Evolutionary conservation across 495 filamentous ascomycete species (phyloP).

Genomic region (Penicillium goetzii): DNA sequence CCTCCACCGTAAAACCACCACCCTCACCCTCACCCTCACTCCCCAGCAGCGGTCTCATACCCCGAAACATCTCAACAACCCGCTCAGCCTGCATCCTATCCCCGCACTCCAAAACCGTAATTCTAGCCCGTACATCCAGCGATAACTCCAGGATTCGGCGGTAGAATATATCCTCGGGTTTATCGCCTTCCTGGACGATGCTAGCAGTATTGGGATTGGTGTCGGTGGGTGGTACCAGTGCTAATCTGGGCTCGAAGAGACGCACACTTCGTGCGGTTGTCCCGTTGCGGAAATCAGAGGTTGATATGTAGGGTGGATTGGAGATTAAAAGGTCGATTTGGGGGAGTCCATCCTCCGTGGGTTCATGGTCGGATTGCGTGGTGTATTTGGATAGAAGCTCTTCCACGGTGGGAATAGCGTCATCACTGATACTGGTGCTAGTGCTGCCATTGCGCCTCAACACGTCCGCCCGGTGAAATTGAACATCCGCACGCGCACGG

Average conservation of each 20-base stretch:
- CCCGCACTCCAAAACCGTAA: constrained; percentile 47
- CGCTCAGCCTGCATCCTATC: constrained; percentile 39
- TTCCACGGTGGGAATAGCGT: constrained; percentile 15
- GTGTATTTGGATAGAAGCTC: constrained; percentile 17
- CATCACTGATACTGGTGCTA: neutral
- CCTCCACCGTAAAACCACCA: constrained; percentile 1
- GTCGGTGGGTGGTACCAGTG: constrained; percentile 67
- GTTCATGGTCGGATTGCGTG: neutral
- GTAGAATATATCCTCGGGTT: constrained; percentile 48
- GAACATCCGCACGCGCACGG: constrained; percentile 42
- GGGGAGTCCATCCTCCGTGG: neutral
- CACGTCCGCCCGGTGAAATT: constrained; percentile 60
- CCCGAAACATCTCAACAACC: constrained; percentile 30
- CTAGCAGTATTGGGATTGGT: neutral
- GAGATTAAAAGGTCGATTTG: constrained; percentile 73
- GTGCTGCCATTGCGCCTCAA: constrained; percentile 35
- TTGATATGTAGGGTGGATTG: constrained; percentile 92
- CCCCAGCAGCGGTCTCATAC: neutral
- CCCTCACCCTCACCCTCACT: neutral
- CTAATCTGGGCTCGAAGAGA: constrained; percentile 74
- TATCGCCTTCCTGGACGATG: neutral
- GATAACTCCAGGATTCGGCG: constrained; percentile 34
- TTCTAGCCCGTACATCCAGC: constrained; percentile 24
- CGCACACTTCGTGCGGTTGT: constrained; percentile 74
- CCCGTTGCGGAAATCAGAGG: constrained; percentile 52